phyloP scores from a whole-genome alignment of 306 rosid genomes.

The Macrotyloma uniflorum region DNA sequence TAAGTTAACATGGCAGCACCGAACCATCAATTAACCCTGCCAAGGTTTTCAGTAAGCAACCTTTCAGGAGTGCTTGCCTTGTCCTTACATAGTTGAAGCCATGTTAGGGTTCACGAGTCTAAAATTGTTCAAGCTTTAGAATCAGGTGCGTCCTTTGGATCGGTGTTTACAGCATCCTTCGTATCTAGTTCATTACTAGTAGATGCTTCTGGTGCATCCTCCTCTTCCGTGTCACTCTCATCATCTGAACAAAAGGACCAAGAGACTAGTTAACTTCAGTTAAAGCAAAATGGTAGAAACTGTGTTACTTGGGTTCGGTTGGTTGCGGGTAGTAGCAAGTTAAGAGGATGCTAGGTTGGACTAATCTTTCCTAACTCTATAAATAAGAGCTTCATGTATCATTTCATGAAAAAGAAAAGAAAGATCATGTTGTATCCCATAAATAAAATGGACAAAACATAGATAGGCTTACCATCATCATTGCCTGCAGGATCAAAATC shows the following conservation, averaged over 20 bases:
- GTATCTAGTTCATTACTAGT: not conserved
- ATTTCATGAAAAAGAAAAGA: not conserved
- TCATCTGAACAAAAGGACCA: conserved; percentile 26
- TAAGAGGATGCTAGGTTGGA: not conserved
- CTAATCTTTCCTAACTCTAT: not conserved
- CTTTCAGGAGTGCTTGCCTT: conserved; percentile 16
- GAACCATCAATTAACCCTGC: conserved; percentile 6
- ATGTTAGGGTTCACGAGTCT: not conserved
- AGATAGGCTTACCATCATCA: conserved; percentile 35
- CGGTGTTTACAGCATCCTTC: not conserved
- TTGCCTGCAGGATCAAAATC: conserved; percentile 19
- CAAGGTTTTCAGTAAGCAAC: not conserved
- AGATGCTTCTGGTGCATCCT: conserved; percentile 24
- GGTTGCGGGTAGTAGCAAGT: not conserved
- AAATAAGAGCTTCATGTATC: not conserved
- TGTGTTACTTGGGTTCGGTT: not conserved
- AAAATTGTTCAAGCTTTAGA: not conserved
- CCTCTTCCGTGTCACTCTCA: conserved; percentile 40
- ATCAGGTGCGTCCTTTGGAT: conserved; percentile 14
- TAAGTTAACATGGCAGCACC: conserved; percentile 15
- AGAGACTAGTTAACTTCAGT: not conserved
- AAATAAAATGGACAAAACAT: not conserved
- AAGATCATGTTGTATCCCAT: not conserved
- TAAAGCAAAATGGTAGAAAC: not conserved
- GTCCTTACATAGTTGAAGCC: conserved; percentile 14